Base-by-base conservation (phyloP, 805 yeast species). In the Metschnikowia picachoensis region DNA sequence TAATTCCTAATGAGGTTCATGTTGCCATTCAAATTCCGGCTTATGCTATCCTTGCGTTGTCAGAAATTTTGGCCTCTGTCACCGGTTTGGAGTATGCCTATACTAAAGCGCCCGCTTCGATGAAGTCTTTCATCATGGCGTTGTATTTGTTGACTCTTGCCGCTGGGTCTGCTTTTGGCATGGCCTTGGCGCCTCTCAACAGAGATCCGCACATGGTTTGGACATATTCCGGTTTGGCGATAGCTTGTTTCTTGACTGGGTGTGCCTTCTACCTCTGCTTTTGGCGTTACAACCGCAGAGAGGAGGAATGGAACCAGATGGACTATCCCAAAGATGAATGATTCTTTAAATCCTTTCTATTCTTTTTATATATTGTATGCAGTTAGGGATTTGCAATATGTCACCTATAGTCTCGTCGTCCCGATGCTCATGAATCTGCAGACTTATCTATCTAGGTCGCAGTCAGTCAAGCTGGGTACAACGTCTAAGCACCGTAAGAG, bases 91-190 rank as follows among this genome's bases (percentile, higher is more conserved):
- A 52, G 43, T 52, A 48, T 34, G 56, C 55, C 8, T 52, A 52
- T 40, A 50, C 55, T 9, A 50, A 50, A 31, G 56, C 56, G 16
- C 56, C 56, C 5, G 43, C 44, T 9, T 41, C 55, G 29, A 52
- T 52, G 55, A 52, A 52, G 29, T 48, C 55, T 14, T 52, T 50
- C 40, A 48, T 50, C 30, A 48, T 52, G 55, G 46, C 55, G n/a
- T 51, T 81, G 40, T 85, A 81, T 71, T 71, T 87, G 57, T 67
- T 86, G 48, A 83, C 86, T 30, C 82, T 74, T 55, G 94, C 95
- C 17, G 53, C 82, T 44, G 90, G 92, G 49, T 76, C 91, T 16
- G 89, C 89, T 27, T 56, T 85, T 39, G 88, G 90, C 56, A 81
- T 82, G 62, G 86, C 88, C 13, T 66, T 83, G 45, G 50, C 50